phyloP scores from a whole-genome alignment of 257 asterid genomes.

The Solanum arcanum region DNA sequence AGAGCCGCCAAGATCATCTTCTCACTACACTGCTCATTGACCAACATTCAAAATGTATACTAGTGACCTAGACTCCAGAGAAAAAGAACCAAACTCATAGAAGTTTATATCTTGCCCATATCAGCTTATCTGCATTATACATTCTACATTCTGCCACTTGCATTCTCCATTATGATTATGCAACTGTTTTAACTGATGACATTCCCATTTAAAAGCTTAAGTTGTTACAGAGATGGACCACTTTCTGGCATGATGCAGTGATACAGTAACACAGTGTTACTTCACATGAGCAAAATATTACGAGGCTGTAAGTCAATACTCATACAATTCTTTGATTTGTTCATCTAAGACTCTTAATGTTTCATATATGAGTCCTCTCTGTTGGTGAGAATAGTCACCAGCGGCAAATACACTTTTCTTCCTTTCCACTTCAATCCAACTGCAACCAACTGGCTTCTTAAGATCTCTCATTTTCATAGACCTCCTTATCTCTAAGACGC shows the following conservation, averaged over 20 bases:
- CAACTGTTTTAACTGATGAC: neutral
- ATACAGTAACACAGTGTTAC: neutral
- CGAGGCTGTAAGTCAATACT: slow-evolving; percentile 7
- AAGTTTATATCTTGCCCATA: neutral
- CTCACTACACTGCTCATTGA: neutral
- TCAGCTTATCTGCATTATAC: neutral
- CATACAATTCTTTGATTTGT: slow-evolving; percentile 46
- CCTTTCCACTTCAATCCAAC: slow-evolving; percentile 76
- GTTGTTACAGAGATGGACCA: neutral
- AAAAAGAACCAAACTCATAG: neutral
- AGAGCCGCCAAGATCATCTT: neutral
- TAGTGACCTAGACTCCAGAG: neutral
- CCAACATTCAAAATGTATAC: neutral
- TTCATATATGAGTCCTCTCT: slow-evolving; percentile 32
- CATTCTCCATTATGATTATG: neutral
- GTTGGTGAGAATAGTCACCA: slow-evolving; percentile 63
- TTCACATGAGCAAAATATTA: neutral
- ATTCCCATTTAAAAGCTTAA: neutral
- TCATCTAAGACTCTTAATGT: slow-evolving; percentile 38
- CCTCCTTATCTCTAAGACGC: slow-evolving; percentile 61
- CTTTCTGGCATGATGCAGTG: neutral
- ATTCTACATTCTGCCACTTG: neutral
- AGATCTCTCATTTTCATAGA: slow-evolving; percentile 54
- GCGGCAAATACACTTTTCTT: slow-evolving; percentile 51
- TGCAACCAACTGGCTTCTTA: slow-evolving; percentile 89